Base-by-base conservation (phyloP, 2,329 filamentous ascomycete species). In the Alternaria atra region DNA sequence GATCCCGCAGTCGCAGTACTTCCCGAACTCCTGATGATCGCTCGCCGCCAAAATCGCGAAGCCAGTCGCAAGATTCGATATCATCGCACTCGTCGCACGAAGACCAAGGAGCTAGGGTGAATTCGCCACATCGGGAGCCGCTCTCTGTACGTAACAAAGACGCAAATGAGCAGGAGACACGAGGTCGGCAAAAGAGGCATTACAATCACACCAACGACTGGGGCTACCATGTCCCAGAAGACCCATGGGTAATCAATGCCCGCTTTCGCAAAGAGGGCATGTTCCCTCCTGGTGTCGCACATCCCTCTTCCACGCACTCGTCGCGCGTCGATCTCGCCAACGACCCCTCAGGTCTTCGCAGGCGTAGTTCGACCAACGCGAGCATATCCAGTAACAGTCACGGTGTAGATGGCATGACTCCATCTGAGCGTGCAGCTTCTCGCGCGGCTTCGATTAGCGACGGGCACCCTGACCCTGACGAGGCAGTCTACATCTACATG, bases 171-270 rank as follows among this genome's bases (percentile, higher is more conserved):
- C 55, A 69, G 17, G 66, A 66, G 7, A 48, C 65, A n/a, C 69
- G 78, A 51, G 77, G 77, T n/a, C 73, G 80, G 9, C 71, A 74
- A 17, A 77, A 78, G 52, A 79, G 79, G 58, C 77, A 80, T 27
- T 79, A 80, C 61, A 82, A 81, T 17, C 75, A 79, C 12, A 80
- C 78, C 70, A 84, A 84, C 62, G 83, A 84, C 69, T 85, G 80
- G 68, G 87, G 90, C 62, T 97, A 97, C 78, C 89, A 88, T 67
- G 86, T 98, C n/a, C 93, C 94, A 0, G 93, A 92, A 59, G 94
- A 98, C 73, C 92, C 94, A 10, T 98, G 94, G 94, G 92, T 96
- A 64, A 96, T 98, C 74, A 90, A 91, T 64, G 93, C 95, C 27
- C 91, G 94, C 50, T 95, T 97, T 85, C 86, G 90, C 65, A 96